Evolutionary conservation across 2,329 filamentous ascomycete genomes (phyloP).

Genomic region (Ascocoryne sarcoides): DNA sequence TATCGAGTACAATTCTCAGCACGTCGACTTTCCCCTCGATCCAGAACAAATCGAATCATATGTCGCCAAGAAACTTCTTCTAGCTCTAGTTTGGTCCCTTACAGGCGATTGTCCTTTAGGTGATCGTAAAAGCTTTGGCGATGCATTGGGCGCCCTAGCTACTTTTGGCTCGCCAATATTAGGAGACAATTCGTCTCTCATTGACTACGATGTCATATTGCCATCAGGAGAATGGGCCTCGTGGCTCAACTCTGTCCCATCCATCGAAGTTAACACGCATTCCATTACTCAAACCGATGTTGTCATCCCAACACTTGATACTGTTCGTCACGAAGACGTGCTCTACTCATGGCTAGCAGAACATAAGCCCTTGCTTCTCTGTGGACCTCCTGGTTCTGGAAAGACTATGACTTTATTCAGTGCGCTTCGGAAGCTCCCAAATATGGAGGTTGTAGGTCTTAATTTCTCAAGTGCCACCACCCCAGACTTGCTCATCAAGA

Average conservation of each 20-base stretch:
- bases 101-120: constrained; percentile 86
- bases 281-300: constrained; percentile 97
- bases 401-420: constrained; percentile 99
- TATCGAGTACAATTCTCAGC: constrained; percentile 91
- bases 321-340: constrained; percentile 96
- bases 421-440: constrained; percentile 88
- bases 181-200: constrained; percentile 72
- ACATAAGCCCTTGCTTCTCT: constrained; percentile 93
- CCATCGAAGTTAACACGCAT: constrained; percentile 95
- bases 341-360: constrained; percentile 98
- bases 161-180: constrained; percentile 79
- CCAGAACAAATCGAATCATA: constrained; percentile 83
- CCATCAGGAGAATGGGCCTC: constrained; percentile 82
- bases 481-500: constrained; percentile 95
- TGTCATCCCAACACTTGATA: constrained; percentile 95
- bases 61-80: constrained; percentile 84
- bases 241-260: constrained; percentile 93
- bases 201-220: constrained; percentile 87
- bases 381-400: constrained; percentile 93
- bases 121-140: constrained; percentile 84
- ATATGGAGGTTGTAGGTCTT: constrained; percentile 98
- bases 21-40: constrained; percentile 88
- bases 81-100: constrained; percentile 90
- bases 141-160: constrained; percentile 71
- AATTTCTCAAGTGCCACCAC: constrained; percentile 99